Evolutionary conservation across 441 rosid genomes (phyloP).

Genomic region (Pelargonium cotyledonis): DNA sequence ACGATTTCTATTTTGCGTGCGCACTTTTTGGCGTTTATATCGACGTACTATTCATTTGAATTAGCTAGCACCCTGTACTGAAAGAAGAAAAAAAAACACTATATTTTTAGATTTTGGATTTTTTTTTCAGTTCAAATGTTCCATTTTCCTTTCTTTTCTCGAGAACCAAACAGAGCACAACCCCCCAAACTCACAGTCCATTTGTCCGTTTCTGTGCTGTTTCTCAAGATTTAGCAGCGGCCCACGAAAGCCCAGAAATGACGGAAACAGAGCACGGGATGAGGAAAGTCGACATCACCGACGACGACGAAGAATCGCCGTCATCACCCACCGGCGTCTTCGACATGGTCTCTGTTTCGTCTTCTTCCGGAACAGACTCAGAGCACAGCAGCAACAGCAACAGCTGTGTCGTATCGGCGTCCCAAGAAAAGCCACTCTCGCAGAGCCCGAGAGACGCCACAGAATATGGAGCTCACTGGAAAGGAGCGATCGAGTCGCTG

Average conservation of each 20-base stretch:
- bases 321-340: slow-evolving; percentile 14
- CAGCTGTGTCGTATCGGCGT: slow-evolving; percentile 1
- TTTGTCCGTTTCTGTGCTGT: not conserved
- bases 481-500: slow-evolving; percentile 6
- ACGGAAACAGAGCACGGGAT: slow-evolving; percentile 1
- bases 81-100: too few relatives aligned
- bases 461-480: slow-evolving; percentile 7
- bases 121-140: not conserved
- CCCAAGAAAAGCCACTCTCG: not conserved
- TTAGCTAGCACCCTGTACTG: too few relatives aligned
- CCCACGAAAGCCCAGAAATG: slow-evolving; percentile 4
- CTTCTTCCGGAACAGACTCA: slow-evolving; percentile 10
- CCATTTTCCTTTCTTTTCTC: slow-evolving; percentile 2
- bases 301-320: not conserved
- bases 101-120: too few relatives aligned
- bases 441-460: not conserved
- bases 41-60: too few relatives aligned
- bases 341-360: slow-evolving; percentile 9
- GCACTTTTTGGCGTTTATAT: too few relatives aligned
- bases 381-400: slow-evolving; percentile 13
- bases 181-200: not conserved
- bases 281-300: not conserved
- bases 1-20: too few relatives aligned
- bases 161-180: slow-evolving; percentile 1
- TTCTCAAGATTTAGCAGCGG: not conserved